Evolutionary conservation across 2,329 filamentous ascomycete species (phyloP).

Genomic region (Alternaria angustiovoidea): DNA sequence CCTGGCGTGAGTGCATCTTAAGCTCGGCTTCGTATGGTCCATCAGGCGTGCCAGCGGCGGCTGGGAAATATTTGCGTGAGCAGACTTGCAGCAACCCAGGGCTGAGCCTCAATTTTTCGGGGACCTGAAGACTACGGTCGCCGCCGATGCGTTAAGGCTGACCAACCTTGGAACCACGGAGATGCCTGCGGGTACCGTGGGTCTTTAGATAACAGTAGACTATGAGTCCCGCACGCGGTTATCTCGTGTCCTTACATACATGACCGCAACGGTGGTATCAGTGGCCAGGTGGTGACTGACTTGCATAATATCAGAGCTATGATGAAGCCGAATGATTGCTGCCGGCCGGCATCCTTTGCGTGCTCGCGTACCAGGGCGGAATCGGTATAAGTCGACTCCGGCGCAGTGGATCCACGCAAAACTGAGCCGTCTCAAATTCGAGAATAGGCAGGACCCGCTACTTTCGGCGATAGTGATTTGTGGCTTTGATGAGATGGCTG

Average conservation of each 20-base stretch:
- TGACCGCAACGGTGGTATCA: not conserved
- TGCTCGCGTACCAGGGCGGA: not conserved
- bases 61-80: not conserved
- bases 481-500: conserved; percentile 4
- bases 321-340: conserved; percentile 1
- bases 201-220: not conserved
- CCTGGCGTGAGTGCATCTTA: not conserved
- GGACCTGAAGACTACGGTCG: not conserved
- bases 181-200: not conserved
- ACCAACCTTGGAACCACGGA: not conserved
- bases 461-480: not conserved
- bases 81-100: not conserved
- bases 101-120: conserved; percentile 1
- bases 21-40: not conserved
- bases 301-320: conserved; percentile 1
- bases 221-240: not conserved
- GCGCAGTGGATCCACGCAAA: conserved; percentile 2
- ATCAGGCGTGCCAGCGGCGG: conserved; percentile 4
- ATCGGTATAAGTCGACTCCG: conserved; percentile 5
- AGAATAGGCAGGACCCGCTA: not conserved
- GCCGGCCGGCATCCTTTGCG: not conserved
- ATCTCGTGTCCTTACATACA: not conserved
- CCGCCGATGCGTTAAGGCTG: conserved; percentile 1
- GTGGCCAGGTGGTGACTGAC: not conserved
- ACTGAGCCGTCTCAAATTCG: conserved; percentile 3